Base-by-base conservation (phyloP, 208 protist genomes). In the Leishmania gerbilli region DNA sequence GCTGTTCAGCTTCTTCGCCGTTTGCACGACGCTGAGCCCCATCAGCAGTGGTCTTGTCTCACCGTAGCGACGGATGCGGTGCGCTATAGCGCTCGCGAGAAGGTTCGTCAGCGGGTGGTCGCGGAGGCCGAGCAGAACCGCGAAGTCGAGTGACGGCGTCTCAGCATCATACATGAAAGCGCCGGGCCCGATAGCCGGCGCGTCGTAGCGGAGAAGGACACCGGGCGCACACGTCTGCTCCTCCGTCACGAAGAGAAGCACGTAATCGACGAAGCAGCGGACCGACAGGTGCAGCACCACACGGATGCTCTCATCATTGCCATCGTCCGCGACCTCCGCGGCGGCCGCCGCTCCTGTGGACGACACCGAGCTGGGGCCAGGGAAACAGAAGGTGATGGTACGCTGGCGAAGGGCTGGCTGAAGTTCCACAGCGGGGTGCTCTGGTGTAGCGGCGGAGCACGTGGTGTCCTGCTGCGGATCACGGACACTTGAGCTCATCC, bases 71-170 rank as follows among this genome's bases (percentile, higher is more conserved):
- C 87, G 88, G 31, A 97, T 80, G 34, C 74, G 79, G 64, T 91
- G 87, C 5, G 89, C 90, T 42, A 95, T 47, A 55, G 87, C 87
- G 79, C 88, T 88, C 31, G 92, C 89, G 31, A 92, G 56, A 45
- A 96, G 72, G 75, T 93, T 92, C 51, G 94, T 97, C 9, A 97
- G 89, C 0, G 92, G 90, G 84, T 96, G 84, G 83, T 97, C 94
- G 37, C 94, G 91, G 76, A 94, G 47, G 11, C 94, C 94, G 0
- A 97, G 83, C 64, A 96, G 88, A 79, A 90, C 89, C 37, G 82
- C 80, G 40, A 91, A 87, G 42, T 94, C 88, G 27, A 90, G 69
- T 2, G 86, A 84, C 3, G 87, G 88, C 37, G 89, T 78, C 69
- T 88, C 90, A 1, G 58, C 82, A 0, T 88, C 79, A 72, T 88